These are phyloP conservation scores for Atkinsonella hypoxylon DNA, from an alignment of 2,329 filamentous ascomycete genomes.

Conservation along the genomic window DNA sequence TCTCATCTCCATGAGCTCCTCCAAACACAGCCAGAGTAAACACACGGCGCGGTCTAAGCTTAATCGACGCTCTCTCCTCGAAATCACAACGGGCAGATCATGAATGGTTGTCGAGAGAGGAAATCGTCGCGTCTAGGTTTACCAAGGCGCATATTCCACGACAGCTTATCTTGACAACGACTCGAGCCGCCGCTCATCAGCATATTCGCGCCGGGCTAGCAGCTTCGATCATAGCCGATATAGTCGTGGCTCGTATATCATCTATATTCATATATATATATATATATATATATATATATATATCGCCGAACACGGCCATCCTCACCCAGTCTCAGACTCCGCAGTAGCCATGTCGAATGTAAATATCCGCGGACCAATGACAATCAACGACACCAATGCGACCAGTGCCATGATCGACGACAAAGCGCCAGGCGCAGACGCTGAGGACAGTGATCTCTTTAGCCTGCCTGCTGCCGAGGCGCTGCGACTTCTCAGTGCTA, in stretches of 20 bases:
- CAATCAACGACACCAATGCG: not conserved
- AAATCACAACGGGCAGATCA: conserved; percentile 2
- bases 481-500: conserved; percentile 64
- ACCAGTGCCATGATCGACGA: conserved; percentile 11
- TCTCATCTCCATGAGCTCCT: not conserved
- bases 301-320: not conserved
- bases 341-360: conserved; percentile 3
- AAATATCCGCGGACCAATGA: not conserved
- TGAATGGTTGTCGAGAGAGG: conserved; percentile 4
- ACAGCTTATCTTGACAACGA: conserved; percentile 4
- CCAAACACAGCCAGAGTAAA: too few relatives aligned
- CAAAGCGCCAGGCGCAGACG: conserved; percentile 11
- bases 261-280: too few relatives aligned
- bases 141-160: conserved; percentile 2
- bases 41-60: not conserved
- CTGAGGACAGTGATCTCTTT: conserved; percentile 53
- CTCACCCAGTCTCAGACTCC: not conserved
- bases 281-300: too few relatives aligned
- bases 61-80: not conserved
- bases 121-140: not conserved
- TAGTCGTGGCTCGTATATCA: not conserved
- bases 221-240: not conserved
- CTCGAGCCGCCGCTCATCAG: not conserved
- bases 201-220: not conserved
- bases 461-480: conserved; percentile 61